Conservation (phyloP, 192 early-diverging fungal species). For the Dissophora ornata region DNA sequence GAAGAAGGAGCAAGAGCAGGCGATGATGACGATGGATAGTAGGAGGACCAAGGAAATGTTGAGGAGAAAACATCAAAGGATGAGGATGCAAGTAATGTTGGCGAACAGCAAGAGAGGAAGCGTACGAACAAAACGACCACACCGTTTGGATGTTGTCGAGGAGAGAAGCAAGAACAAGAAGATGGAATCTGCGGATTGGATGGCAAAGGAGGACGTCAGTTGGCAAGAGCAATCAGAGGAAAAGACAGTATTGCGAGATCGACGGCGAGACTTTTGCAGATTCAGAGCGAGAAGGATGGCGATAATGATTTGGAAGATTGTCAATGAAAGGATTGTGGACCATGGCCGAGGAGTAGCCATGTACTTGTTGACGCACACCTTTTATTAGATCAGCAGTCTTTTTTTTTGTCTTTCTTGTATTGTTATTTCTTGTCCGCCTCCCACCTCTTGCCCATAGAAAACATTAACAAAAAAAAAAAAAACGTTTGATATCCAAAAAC, state of each 20-base stretch:
- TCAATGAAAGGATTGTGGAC: not conserved
- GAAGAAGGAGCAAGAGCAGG: no score
- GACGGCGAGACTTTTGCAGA: not conserved
- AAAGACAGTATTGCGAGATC: not conserved
- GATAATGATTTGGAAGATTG: not conserved
- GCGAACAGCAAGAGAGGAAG: no score
- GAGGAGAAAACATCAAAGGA: not conserved
- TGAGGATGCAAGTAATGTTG: constrained; percentile 4
- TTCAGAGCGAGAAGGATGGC: not conserved
- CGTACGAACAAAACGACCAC: not conserved
- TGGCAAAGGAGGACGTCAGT: no score
- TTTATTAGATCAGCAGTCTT: constrained; percentile 5
- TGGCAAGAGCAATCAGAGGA: not conserved
- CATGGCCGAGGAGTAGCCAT: constrained; percentile 9
- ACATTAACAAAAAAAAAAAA: not conserved
- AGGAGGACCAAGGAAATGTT: not conserved
- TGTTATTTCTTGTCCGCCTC: no score
- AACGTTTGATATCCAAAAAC: not conserved
- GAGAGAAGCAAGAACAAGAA: not conserved
- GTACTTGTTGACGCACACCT: constrained; percentile 9
- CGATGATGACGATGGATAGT: not conserved
- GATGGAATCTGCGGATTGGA: no score
- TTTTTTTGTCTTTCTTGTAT: not conserved
- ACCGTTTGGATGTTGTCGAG: not conserved
- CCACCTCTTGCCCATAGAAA: not conserved